Evolutionary conservation across 768 basidiomycete species (phyloP), one percentile per base, ranked within the genome.

Genomic region (Trametes meyenii): DNA sequence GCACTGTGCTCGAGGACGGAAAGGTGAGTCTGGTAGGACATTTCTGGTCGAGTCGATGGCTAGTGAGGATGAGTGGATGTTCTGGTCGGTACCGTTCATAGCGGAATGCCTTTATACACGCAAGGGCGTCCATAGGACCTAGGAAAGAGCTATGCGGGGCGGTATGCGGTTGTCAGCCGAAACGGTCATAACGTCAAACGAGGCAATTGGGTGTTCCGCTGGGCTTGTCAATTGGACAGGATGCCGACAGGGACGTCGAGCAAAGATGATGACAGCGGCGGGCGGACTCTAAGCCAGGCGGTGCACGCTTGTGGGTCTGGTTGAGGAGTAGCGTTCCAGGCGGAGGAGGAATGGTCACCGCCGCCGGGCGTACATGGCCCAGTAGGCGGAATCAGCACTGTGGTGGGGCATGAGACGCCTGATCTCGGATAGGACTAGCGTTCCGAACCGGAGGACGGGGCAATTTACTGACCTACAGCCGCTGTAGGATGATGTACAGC

Each of bases 1-100:
- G 84, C 78, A 63, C 80, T 82, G 44, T 78, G 74, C 56, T 86
- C 77, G 64, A 89, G 81, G 62, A 88, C 76, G 39, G 85, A 80
- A 24, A 89, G 81, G 70, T 89, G 87, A 36, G 86, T 82, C 42
- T 46, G 62, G 53, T 61, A 62, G 46, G 60, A 26, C 69, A 71
- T 71, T n/a, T 21, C 26, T 19, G 48, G 39, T 16, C 23, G 57
- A 52, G 44, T 33, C 16, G 29, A 10, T 14, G 48, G 23, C 21
- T 36, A 39, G 19, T 35, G 60, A 50, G 43, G 19, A 33, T 21
- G 54, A 35, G 58, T 8, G 45, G 48, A 50, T 59, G 55, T 40
- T 24, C 39, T 52, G 44, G 54, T 57, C 55, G 26, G 43, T 43
- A n/a, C 36, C 48, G 29, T 43, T 21, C 45, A 49, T 50, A 33